Conservation (phyloP, 345 rosid species). For the Anastatica hierochuntica region DNA sequence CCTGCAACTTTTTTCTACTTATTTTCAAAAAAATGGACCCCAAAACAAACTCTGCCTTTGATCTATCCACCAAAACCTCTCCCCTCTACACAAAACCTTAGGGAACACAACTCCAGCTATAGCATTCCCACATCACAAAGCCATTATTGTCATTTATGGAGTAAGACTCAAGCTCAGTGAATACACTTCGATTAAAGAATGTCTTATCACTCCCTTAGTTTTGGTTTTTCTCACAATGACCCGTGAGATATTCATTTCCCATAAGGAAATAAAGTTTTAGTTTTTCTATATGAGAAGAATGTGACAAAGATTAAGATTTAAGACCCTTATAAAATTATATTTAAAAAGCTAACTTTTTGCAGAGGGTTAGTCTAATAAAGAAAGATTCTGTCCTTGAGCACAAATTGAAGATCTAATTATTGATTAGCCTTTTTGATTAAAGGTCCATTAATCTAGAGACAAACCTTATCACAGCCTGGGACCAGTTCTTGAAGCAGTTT, state of each 20-base stretch:
- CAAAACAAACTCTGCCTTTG: conserved; percentile 22
- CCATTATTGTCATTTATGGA: conserved; percentile 19
- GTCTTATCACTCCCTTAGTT: conserved; percentile 8
- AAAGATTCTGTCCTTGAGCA: conserved; percentile 8
- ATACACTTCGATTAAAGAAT: conserved; percentile 15
- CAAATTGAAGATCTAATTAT: conserved; percentile 35
- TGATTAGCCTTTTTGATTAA: conserved; percentile 30
- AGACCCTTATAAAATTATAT: conserved; percentile 10
- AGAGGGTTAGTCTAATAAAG: too few species aligned
- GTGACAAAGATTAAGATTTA: conserved; percentile 1
- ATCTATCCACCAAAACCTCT: conserved; percentile 29
- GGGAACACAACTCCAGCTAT: conserved; percentile 44
- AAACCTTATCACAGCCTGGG: conserved; percentile 84
- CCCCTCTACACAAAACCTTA: conserved; percentile 29
- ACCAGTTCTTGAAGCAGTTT: conserved; percentile 74
- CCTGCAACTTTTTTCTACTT: conserved; percentile 19
- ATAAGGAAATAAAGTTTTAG: too few species aligned
- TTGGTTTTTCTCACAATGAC: conserved; percentile 16
- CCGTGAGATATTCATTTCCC: conserved; percentile 9
- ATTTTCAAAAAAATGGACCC: conserved; percentile 44
- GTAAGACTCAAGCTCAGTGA: conserved; percentile 17
- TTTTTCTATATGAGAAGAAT: conserved; percentile 7
- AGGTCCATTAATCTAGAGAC: conserved; percentile 13
- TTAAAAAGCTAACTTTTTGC: too few species aligned
- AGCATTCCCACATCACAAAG: conserved; percentile 32